Conservation (phyloP, 352 stramenopile species). For the Albugo candida region DNA sequence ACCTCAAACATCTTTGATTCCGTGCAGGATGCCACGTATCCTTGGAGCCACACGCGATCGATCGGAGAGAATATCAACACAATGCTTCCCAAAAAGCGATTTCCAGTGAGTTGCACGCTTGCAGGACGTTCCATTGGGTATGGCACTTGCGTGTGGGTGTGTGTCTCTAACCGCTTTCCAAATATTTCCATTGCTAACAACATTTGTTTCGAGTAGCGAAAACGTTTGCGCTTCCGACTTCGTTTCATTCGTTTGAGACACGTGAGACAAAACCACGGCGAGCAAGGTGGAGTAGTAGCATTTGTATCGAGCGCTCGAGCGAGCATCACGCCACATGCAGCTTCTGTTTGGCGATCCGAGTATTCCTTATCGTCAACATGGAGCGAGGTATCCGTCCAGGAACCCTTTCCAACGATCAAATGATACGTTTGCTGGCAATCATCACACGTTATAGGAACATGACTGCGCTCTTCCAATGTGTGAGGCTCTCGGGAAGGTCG, state of each 20-base stretch:
- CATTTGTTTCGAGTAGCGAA: constrained; percentile 54
- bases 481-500: too few relatives aligned
- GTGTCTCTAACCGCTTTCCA: constrained; percentile 35
- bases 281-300: constrained; percentile 15
- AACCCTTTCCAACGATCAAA: neutral
- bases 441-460: neutral
- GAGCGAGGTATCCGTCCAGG: neutral
- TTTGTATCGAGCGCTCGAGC: constrained; percentile 13
- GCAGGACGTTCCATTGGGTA: constrained; percentile 27
- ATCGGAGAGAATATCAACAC: too few relatives aligned
- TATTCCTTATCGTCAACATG: constrained; percentile 22
- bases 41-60: constrained; percentile 13
- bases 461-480: neutral
- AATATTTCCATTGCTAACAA: constrained; percentile 68
- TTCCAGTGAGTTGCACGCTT: constrained; percentile 20
- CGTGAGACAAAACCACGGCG: constrained; percentile 50
- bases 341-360: constrained; percentile 40
- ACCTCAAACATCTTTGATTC: constrained; percentile 60
- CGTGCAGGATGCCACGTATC: constrained; percentile 42
- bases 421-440: neutral
- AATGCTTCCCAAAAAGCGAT: constrained; percentile 24
- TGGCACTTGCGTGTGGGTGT: constrained; percentile 19
- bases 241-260: constrained; percentile 52
- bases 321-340: constrained; percentile 40
- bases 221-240: constrained; percentile 57